phyloP scores from a whole-genome alignment of 2,329 filamentous ascomycete genomes.

The Mycosphaerella sp. region DNA sequence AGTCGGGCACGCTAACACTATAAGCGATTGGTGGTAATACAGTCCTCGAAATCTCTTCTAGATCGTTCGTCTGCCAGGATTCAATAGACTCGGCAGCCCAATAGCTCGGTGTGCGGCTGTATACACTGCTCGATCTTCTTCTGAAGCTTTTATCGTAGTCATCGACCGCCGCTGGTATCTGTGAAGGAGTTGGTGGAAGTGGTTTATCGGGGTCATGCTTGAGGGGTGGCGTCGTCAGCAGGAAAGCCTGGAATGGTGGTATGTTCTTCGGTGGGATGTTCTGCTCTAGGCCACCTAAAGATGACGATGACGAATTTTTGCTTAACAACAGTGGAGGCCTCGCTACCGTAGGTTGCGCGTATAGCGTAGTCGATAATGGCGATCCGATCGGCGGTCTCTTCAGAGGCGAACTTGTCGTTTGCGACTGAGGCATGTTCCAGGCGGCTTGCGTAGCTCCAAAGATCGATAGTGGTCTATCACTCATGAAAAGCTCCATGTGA shows the following conservation, averaged over 20 bases:
- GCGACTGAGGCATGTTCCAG: conserved; percentile 17
- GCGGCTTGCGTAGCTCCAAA: conserved; percentile 21
- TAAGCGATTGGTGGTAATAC: conserved; percentile 27
- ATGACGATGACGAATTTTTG: conserved; percentile 20
- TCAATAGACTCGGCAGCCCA: conserved; percentile 16
- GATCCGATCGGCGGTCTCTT: conserved; percentile 17
- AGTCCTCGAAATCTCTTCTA: conserved; percentile 21
- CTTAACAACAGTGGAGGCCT: conserved; percentile 6
- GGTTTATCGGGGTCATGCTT: conserved; percentile 28
- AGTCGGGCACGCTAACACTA: conserved; percentile 27
- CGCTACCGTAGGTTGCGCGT: conserved; percentile 5
- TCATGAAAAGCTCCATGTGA: conserved; percentile 22
- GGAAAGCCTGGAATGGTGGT: conserved; percentile 31
- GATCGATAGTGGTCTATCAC: conserved; percentile 23
- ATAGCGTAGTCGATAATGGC: conserved; percentile 9
- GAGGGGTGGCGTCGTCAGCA: conserved; percentile 28
- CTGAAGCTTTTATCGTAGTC: not conserved
- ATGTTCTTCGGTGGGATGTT: conserved; percentile 24
- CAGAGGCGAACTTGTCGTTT: conserved; percentile 5
- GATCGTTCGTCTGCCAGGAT: conserved; percentile 20
- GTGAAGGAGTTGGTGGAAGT: conserved; percentile 24
- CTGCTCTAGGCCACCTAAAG: conserved; percentile 24
- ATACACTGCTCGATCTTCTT: conserved; percentile 31
- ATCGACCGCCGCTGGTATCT: not conserved
- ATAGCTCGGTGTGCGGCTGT: conserved; percentile 30